Evolutionary conservation across 768 basidiomycete species (phyloP), one percentile per base, ranked within the genome.

Genomic region (Boletus rubescentipes): DNA sequence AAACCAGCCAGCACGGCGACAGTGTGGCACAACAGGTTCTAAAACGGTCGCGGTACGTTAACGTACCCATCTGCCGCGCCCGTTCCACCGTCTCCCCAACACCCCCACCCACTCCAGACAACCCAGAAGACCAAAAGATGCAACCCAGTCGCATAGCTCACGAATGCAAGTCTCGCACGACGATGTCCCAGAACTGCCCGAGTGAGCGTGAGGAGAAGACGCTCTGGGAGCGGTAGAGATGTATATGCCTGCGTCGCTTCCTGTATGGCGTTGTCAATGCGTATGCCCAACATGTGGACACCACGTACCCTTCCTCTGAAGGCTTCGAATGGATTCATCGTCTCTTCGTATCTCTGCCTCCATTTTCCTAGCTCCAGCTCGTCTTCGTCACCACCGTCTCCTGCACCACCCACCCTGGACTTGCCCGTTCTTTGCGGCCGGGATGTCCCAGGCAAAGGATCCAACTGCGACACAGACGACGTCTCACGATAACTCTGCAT

Each of bases 261-360:
- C 96, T 98, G 67, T 40, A 12, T 20, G 1, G 2, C 21, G n/a
- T 18, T 23, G 41, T 58, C 39, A 48, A 9, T 26, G 26, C 26
- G 6, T 26, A 26, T 26, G 6, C 26, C 26, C 26, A 26, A 26
- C 26, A 26, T 6, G 6, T 3, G 26, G 6, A 30, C 53, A 5
- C 5, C 7, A 82, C 93, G 60, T 63, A 97, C 96, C 69, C 93
- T 79, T 2, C 96, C 93, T 58, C 93, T 85, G 79, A 99, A 98
- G 8, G 89, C 93, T 70, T 98, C 95, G 67, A 99, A 99, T 0
- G 97, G 96, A 66, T 99, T 98, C 85, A 98, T 93, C 48, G 91
- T 85, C 72, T 97, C 91, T 67, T 98, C 96, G 65, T 99, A 99
- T 67, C 93, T 79, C 58, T 87, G 82, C 45, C 87, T 85, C 71